phyloP scores from a whole-genome alignment of 2,329 filamentous ascomycete species.

The Trematosphaeria pertusa region DNA sequence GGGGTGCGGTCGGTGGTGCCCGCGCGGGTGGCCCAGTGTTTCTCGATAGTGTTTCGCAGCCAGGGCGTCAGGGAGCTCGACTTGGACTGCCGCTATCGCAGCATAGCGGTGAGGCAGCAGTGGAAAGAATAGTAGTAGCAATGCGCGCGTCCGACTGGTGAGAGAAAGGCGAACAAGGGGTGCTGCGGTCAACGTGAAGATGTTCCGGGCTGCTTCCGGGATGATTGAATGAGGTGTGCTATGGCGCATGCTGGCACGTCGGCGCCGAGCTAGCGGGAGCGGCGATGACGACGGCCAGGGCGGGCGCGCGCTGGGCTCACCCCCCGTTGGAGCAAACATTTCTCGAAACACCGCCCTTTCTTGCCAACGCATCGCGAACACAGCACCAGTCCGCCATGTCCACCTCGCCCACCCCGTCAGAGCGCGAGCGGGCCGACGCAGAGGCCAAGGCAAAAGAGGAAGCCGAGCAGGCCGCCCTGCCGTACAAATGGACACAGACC shows the following conservation, averaged over 20 bases:
- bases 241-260: conserved; percentile 1
- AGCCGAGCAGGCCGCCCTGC: conserved; percentile 86
- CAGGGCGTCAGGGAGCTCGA: conserved; percentile 16
- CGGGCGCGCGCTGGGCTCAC: not conserved
- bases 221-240: conserved; percentile 9
- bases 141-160: conserved; percentile 11
- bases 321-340: conserved; percentile 2
- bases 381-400: conserved; percentile 33
- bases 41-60: conserved; percentile 9
- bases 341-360: not conserved
- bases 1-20: conserved; percentile 21
- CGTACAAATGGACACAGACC: conserved; percentile 97
- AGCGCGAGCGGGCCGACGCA: conserved; percentile 63
- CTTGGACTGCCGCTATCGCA: conserved; percentile 32
- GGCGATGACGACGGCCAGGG: conserved; percentile 7
- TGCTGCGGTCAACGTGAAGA: conserved; percentile 2
- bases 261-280: conserved; percentile 1
- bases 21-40: conserved; percentile 23
- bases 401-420: conserved; percentile 58
- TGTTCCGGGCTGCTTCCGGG: conserved; percentile 6
- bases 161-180: conserved; percentile 23
- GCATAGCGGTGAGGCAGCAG: conserved; percentile 29
- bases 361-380: not conserved
- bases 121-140: conserved; percentile 15
- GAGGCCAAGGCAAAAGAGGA: conserved; percentile 74